phyloP scores from a whole-genome alignment of 2,329 filamentous ascomycete genomes.

The Phaeosphaeria sp. region DNA sequence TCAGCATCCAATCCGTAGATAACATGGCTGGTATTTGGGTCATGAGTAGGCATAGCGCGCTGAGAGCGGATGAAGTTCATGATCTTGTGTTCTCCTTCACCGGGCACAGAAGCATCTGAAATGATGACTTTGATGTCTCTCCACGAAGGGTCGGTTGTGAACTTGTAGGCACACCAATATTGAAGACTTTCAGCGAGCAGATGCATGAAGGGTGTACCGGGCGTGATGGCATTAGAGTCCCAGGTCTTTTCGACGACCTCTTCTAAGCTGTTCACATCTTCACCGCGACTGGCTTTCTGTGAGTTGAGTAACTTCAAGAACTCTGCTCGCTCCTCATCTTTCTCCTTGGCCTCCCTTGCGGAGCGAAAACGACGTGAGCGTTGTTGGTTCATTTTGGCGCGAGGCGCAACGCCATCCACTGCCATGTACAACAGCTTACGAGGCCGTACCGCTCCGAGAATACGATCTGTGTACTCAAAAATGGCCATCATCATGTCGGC shows the following conservation, averaged over 20 bases:
- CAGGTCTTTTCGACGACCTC: conserved; percentile 85
- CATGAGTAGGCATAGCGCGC: conserved; percentile 84
- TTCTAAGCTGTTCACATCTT: conserved; percentile 66
- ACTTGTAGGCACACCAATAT: conserved; percentile 97
- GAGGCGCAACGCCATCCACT: conserved; percentile 95
- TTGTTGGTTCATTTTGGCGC: conserved; percentile 99
- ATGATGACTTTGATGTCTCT: conserved; percentile 93
- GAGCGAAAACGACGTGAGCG: conserved; percentile 93
- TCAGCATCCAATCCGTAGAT: conserved; percentile 98
- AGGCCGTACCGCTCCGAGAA: conserved; percentile 97
- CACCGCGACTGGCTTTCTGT: conserved; percentile 63
- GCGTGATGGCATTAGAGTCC: conserved; percentile 88
- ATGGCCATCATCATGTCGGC: conserved; percentile 99
- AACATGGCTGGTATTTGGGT: conserved; percentile 96
- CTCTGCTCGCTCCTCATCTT: conserved; percentile 88
- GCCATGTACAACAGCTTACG: conserved; percentile 97
- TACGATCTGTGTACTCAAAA: conserved; percentile 97
- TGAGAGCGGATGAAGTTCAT: conserved; percentile 98
- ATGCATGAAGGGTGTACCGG: conserved; percentile 98
- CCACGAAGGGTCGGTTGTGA: conserved; percentile 97
- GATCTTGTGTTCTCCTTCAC: conserved; percentile 98
- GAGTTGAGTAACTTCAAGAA: conserved; percentile 83
- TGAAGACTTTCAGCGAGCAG: conserved; percentile 87
- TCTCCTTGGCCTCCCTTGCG: conserved; percentile 92
- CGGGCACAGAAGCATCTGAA: conserved; percentile 95